These are phyloP conservation scores for Cornus controversa DNA, from an alignment of 148 eudicot species.

Conservation along the genomic window DNA sequence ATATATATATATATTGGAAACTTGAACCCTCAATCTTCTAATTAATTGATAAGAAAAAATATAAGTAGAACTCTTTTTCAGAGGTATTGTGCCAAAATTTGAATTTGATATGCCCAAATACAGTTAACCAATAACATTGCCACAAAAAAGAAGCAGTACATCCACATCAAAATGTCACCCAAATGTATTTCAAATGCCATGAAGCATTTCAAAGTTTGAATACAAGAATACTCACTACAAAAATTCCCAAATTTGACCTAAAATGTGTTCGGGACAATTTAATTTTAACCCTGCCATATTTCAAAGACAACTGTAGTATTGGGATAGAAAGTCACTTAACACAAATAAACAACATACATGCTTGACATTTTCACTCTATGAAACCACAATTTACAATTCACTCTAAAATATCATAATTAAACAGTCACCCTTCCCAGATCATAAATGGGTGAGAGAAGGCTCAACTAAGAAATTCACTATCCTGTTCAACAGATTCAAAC, in stretches of 20 bases:
- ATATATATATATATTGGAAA: too few relatives aligned
- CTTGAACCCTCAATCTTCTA: too few relatives aligned
- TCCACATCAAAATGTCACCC: background rate
- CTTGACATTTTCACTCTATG: background rate
- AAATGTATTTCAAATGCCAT: background rate
- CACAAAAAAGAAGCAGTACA: background rate
- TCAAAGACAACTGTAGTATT: too few relatives aligned
- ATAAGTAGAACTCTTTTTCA: too few relatives aligned
- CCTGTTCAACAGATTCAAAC: conserved; percentile 83
- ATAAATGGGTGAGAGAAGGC: conserved; percentile 22
- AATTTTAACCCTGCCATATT: too few relatives aligned
- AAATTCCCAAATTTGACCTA: background rate
- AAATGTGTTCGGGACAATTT: background rate
- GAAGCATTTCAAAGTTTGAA: background rate
- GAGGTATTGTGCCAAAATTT: too few relatives aligned
- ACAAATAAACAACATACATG: background rate
- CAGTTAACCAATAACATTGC: too few relatives aligned
- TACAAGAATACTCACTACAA: background rate
- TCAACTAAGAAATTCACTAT: conserved; percentile 76
- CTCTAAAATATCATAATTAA: background rate
- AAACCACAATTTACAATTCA: background rate
- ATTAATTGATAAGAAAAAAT: too few relatives aligned
- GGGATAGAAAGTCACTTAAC: too few relatives aligned
- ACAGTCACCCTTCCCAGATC: background rate
- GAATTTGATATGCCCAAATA: too few relatives aligned